Evolutionary conservation across 352 stramenopile genomes (phyloP).

Genomic region (Phytopythium montanum): DNA sequence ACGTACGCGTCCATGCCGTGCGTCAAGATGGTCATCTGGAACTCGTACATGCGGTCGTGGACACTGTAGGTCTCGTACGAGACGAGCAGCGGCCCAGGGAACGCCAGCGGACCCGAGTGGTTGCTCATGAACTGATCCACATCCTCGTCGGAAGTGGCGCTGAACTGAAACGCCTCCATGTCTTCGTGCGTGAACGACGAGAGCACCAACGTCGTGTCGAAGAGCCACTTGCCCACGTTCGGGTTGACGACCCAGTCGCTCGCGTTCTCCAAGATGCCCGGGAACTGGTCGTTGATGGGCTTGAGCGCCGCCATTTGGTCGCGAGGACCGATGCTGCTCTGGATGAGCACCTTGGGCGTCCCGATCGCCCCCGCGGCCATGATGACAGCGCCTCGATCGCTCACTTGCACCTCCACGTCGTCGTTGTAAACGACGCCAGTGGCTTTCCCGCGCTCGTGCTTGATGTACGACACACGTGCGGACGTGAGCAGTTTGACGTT

Average conservation of each 20-base stretch:
- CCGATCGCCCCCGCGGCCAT: conserved; percentile 58
- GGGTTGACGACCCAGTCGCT: conserved; percentile 36
- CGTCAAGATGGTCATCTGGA: conserved; percentile 33
- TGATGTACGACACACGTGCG: conserved; percentile 43
- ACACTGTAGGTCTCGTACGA: conserved; percentile 39
- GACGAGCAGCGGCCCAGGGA: conserved; percentile 34
- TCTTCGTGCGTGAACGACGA: conserved; percentile 27
- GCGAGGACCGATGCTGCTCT: conserved; percentile 64
- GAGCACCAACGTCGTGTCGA: conserved; percentile 31
- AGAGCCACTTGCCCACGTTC: conserved; percentile 33
- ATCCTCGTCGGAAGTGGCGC: conserved; percentile 17
- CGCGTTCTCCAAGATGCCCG: conserved; percentile 10
- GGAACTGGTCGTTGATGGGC: conserved; percentile 13
- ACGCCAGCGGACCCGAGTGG: conserved; percentile 25
- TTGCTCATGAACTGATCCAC: conserved; percentile 34
- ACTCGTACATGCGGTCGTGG: conserved; percentile 26
- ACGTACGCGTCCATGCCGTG: conserved; percentile 27
- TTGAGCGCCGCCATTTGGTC: conserved; percentile 45
- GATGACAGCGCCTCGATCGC: conserved; percentile 53
- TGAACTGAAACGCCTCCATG: conserved; percentile 34
- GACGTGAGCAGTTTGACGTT: conserved; percentile 49
- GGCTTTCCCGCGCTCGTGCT: conserved; percentile 38
- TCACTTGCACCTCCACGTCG: conserved; percentile 18
- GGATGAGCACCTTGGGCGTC: conserved; percentile 82
- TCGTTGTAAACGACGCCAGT: conserved; percentile 46